Conservation (phyloP, 495 filamentous ascomycete species). For the Penicillium coffeae region DNA sequence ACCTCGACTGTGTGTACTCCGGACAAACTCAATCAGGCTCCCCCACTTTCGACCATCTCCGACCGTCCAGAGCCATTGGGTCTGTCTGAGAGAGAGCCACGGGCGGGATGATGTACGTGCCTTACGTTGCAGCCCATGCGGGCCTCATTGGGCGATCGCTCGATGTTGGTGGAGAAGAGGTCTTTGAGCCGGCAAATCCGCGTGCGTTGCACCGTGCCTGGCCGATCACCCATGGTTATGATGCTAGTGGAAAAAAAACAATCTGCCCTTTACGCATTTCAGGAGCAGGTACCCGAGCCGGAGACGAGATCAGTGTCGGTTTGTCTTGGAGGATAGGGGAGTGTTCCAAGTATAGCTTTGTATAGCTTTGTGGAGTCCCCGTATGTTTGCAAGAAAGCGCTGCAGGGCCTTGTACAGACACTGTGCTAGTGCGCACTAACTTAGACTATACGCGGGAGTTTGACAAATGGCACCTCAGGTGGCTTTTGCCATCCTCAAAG, state of each 20-base stretch:
- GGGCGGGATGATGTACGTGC: slow-evolving; percentile 33
- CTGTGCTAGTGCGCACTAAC: too few species aligned
- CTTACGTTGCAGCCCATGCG: slow-evolving; percentile 12
- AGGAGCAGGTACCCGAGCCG: background rate
- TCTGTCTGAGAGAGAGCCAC: slow-evolving; percentile 30
- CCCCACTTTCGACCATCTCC: slow-evolving; percentile 9
- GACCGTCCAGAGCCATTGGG: slow-evolving; percentile 23
- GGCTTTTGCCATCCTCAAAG: too few species aligned
- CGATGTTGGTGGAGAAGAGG: slow-evolving; percentile 8
- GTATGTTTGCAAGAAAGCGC: too few species aligned
- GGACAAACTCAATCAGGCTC: background rate
- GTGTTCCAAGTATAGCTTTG: too few species aligned
- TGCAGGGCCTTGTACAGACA: too few species aligned
- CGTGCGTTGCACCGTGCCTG: slow-evolving; percentile 7
- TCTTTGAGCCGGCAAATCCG: slow-evolving; percentile 7
- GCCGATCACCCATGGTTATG: slow-evolving; percentile 6
- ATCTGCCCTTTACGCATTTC: too few species aligned
- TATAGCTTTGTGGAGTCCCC: too few species aligned
- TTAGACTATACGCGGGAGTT: too few species aligned
- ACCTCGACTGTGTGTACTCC: too few species aligned
- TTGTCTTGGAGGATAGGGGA: too few species aligned
- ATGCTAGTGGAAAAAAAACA: slow-evolving; percentile 5
- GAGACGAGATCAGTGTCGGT: background rate
- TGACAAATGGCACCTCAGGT: too few species aligned
- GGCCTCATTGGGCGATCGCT: slow-evolving; percentile 22